A percentile compares a stretch with the other conserved stretches of the same genome.
Conservation (phyloP, 2,329 filamentous ascomycete genomes). For the Ascocoryne sarcoides region DNA sequence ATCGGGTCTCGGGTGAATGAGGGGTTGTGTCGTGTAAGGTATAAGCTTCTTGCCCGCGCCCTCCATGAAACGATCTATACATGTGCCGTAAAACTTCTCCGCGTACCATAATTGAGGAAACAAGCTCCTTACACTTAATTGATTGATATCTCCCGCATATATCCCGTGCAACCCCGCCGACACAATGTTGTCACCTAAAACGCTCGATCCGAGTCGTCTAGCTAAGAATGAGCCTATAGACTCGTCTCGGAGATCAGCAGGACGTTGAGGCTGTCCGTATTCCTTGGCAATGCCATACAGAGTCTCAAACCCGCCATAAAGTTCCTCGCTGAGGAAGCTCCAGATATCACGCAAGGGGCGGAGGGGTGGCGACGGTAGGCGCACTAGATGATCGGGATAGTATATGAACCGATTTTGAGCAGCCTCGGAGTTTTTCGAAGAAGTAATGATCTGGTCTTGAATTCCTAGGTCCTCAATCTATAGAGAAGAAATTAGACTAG, state of each 20-base stretch:
- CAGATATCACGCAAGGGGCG: no score
- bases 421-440: slow-evolving; percentile 39
- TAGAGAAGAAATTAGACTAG: slow-evolving; percentile 1
- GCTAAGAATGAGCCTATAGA: slow-evolving; percentile 61
- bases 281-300: no score
- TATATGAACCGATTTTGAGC: slow-evolving; percentile 70
- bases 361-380: no score
- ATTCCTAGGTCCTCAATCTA: slow-evolving; percentile 52
- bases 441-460: slow-evolving; percentile 45
- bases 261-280: slow-evolving; percentile 26
- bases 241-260: slow-evolving; percentile 46
- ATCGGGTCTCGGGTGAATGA: no score
- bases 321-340: no score
- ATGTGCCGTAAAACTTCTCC: slow-evolving; percentile 14
- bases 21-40: no score
- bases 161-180: slow-evolving; percentile 80
- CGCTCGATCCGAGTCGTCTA: slow-evolving; percentile 41
- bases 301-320: no score
- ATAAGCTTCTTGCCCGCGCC: no score
- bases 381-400: slow-evolving; percentile 75
- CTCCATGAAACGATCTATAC: no score
- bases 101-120: slow-evolving; percentile 17
- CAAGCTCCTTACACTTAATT: slow-evolving; percentile 64
- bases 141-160: slow-evolving; percentile 80
- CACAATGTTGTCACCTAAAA: slow-evolving; percentile 59